Base-by-base conservation (phyloP, 108 stramenopile genomes). In the Pseudonitzschia multistriata region DNA sequence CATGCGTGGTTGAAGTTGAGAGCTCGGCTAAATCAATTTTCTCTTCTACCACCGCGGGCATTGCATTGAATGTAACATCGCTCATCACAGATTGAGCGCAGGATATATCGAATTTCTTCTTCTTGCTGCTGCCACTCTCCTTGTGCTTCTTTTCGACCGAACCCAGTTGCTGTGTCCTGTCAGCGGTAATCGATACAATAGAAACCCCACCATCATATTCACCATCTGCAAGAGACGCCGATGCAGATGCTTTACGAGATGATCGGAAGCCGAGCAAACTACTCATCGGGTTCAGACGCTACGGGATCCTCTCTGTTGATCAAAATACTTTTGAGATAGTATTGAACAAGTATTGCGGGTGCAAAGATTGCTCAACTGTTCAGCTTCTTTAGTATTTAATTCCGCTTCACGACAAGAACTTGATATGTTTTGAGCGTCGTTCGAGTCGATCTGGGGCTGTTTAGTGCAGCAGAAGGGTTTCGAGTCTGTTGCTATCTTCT, bases 41-140 rank as follows among this genome's bases (percentile, higher is more conserved):
- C 14, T 64, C 40, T 25, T 40, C 39, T 3, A 47, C 5, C n/a
- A 45, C 10, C 3, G 22, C 37, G 5, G 63, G 42, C 47, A 27
- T 3, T 7, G 40, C n/a, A 22, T 22, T 40, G 30, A 45, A 47
- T 3, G 39, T 24, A n/a, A 45, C 5, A 21, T 64, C 63, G 17
- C 63, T 64, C 63, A 64, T 42, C 4, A 64, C 63, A 22, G 63
- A 64, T 39, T 15, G 27, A 6, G 63, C 63, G 27, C 5, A 22
- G 40, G 14, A 7, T 2, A 8, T 19, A 24, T 13, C 42, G 22
- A 24, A 6, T 62, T 15, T 33, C 21, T 62, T 39, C 15, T 39
- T 42, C 17, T 17, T 37, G 27, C 10, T 62, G 30, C 29, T 62
- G 15, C 37, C 10, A 10, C 37, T 39, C 10, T 39, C 37, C 10